A percentile compares a stretch with the other conserved stretches of the same genome.
phyloP scores from a whole-genome alignment of 2,329 filamentous ascomycete genomes.

The Exophiala sp. region DNA sequence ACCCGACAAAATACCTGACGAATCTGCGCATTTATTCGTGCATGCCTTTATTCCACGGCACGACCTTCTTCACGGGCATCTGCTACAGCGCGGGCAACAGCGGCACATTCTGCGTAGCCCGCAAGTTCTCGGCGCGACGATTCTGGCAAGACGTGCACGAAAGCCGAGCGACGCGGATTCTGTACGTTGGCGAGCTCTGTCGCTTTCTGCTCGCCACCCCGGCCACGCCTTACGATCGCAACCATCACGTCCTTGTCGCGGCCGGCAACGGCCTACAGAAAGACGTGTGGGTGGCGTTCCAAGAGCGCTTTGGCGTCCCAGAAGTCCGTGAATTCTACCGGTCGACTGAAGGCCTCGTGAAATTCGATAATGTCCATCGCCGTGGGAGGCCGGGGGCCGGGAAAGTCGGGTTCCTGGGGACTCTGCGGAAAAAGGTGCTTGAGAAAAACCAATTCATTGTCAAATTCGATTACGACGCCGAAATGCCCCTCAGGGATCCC shows the following conservation, averaged over 20 bases:
- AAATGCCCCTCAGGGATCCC: constrained; percentile 58
- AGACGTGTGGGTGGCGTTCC: constrained; percentile 47
- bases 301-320: constrained; percentile 34
- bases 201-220: constrained; percentile 44
- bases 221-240: constrained; percentile 39
- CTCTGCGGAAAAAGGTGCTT: constrained; percentile 31
- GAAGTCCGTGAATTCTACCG: constrained; percentile 70
- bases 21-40: constrained; percentile 43
- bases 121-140: no score
- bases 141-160: constrained; percentile 27
- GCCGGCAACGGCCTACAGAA: constrained; percentile 44
- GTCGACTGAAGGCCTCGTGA: constrained; percentile 65
- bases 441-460: constrained; percentile 56
- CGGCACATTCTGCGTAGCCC: constrained; percentile 41
- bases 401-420: constrained; percentile 44
- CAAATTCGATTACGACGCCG: constrained; percentile 62
- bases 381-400: constrained; percentile 55
- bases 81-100: constrained; percentile 38
- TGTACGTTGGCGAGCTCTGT: constrained; percentile 48
- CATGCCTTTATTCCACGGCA: constrained; percentile 47
- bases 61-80: constrained; percentile 43
- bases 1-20: constrained; percentile 40
- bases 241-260: constrained; percentile 43
- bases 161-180: constrained; percentile 51
- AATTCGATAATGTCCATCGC: constrained; percentile 58